Conservation (phyloP, 1,139 yeast species). For the Scheffersomyces titani region DNA sequence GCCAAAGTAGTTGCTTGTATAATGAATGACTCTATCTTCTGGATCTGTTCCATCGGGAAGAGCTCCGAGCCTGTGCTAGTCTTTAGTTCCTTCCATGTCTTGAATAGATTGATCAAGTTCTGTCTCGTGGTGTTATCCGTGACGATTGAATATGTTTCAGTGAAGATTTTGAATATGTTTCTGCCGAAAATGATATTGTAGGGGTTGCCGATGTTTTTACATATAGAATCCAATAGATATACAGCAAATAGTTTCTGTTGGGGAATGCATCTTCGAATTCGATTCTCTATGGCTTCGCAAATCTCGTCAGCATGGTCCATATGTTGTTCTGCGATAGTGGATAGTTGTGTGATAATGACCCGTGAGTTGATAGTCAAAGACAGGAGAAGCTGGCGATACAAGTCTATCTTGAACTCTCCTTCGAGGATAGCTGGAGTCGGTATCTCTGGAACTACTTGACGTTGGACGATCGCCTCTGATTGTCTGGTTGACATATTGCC, state of each 20-base stretch:
- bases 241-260: conserved; percentile 40
- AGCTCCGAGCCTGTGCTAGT: conserved; percentile 37
- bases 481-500: neutral
- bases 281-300: conserved; percentile 32
- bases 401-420: conserved; percentile 25
- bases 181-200: conserved; percentile 40
- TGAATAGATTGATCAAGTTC: conserved; percentile 38
- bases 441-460: neutral
- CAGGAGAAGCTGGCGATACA: conserved; percentile 31
- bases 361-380: conserved; percentile 41
- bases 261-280: conserved; percentile 40
- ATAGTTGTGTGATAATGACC: conserved; percentile 41
- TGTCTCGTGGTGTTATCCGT: conserved; percentile 42
- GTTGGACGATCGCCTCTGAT: neutral
- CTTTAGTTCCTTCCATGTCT: conserved; percentile 39
- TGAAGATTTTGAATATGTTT: conserved; percentile 35
- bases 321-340: conserved; percentile 37
- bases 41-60: conserved; percentile 32
- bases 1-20: conserved; percentile 36
- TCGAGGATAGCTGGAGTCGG: neutral
- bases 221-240: conserved; percentile 44
- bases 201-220: conserved; percentile 47
- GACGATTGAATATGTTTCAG: conserved; percentile 41
- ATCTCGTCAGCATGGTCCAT: conserved; percentile 34
- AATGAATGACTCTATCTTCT: conserved; percentile 40